Evolutionary conservation across 352 stramenopile species (phyloP).

Genomic region (Phytophthora colocasiae): DNA sequence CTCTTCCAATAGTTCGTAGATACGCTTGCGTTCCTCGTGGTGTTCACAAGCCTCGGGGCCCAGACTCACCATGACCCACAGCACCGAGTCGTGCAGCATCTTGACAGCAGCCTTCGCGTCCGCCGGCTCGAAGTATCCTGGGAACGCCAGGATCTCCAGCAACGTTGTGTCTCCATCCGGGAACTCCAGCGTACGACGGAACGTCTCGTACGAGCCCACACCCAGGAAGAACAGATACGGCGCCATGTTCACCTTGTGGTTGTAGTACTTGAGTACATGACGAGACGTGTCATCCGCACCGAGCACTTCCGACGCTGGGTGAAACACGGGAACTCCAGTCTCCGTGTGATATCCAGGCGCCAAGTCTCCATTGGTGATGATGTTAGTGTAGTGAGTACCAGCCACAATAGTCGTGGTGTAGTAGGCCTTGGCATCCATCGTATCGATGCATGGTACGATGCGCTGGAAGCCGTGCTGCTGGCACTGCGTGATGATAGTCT

Average conservation of each 20-base stretch:
- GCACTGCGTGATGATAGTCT: slow-evolving; percentile 87
- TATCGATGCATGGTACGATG: slow-evolving; percentile 82
- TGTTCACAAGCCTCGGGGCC: slow-evolving; percentile 75
- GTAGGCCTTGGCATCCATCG: slow-evolving; percentile 84
- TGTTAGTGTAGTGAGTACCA: slow-evolving; percentile 80
- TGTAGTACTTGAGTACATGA: slow-evolving; percentile 82
- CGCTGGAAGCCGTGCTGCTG: slow-evolving; percentile 84
- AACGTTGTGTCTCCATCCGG: slow-evolving; percentile 76
- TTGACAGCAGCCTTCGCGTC: slow-evolving; percentile 75
- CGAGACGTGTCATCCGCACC: slow-evolving; percentile 57
- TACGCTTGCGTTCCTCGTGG: slow-evolving; percentile 72
- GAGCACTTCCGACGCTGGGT: slow-evolving; percentile 59
- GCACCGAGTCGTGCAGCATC: slow-evolving; percentile 80
- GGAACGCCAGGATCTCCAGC: slow-evolving; percentile 77
- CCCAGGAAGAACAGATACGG: slow-evolving; percentile 85
- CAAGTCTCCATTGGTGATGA: slow-evolving; percentile 83
- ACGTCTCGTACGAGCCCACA: slow-evolving; percentile 82
- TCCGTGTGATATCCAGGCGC: slow-evolving; percentile 69
- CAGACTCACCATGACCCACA: slow-evolving; percentile 78
- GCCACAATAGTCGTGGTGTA: slow-evolving; percentile 83
- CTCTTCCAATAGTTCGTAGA: slow-evolving; percentile 73
- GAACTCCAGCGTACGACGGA: slow-evolving; percentile 75
- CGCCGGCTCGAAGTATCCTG: slow-evolving; percentile 67
- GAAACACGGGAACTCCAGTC: slow-evolving; percentile 67
- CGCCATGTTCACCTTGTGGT: slow-evolving; percentile 88